phyloP scores from a whole-genome alignment of 176 grass and related monocot species.

The Zea luxurians region DNA sequence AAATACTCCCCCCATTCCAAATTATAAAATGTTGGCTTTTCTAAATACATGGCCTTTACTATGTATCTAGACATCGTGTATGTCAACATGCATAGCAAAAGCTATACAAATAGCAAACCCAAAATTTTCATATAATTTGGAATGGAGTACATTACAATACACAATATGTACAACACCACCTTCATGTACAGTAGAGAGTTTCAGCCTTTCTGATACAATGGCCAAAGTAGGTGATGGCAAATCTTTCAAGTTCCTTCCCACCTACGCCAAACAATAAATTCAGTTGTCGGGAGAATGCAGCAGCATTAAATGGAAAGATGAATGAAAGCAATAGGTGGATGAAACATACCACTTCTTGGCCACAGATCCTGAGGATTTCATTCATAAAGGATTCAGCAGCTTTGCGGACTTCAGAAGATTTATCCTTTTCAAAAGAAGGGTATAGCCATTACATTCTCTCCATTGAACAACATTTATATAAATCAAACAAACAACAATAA shows the following conservation, averaged over 20 bases:
- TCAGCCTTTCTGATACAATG: constrained; percentile 79
- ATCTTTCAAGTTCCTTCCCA: constrained; percentile 87
- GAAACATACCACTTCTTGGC: constrained; percentile 82
- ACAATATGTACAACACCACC: constrained; percentile 59
- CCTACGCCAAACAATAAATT: constrained; percentile 44
- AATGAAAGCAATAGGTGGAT: neutral
- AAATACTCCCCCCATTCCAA: neutral
- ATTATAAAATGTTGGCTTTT: neutral
- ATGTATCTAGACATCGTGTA: neutral
- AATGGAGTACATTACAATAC: constrained; percentile 2
- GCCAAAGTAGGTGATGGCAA: constrained; percentile 79
- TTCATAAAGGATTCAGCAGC: constrained; percentile 82
- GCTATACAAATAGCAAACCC: neutral
- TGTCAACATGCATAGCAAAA: neutral
- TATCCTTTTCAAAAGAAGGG: constrained; percentile 68
- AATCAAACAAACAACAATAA: constrained; percentile 2
- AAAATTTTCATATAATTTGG: neutral
- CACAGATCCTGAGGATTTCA: constrained; percentile 83
- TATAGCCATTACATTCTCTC: constrained; percentile 25
- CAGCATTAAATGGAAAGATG: neutral
- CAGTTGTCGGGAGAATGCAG: neutral
- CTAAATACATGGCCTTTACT: neutral
- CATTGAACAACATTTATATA: constrained; percentile 24
- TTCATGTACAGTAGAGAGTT: constrained; percentile 69
- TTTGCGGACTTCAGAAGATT: constrained; percentile 98